Base-by-base conservation (phyloP, 2,329 filamentous ascomycete genomes). In the Colletotrichum sp. region DNA sequence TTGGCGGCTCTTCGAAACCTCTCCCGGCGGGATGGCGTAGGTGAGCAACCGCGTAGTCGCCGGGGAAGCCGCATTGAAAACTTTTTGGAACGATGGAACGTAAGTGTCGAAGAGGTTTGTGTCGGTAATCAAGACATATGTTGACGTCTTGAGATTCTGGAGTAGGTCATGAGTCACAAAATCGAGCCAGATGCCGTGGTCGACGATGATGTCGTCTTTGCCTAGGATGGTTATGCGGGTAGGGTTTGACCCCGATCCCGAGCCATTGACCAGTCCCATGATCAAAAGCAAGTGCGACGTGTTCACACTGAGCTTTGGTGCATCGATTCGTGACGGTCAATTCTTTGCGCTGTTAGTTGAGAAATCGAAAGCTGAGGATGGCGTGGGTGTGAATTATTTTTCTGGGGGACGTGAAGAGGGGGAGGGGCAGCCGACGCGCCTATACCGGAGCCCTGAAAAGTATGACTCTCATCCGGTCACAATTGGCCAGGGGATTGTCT, bases 121-220 rank as follows among this genome's bases (percentile, higher is more conserved):
- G 86, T 99, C 97, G 85, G 97, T 99, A 81, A 99, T 95, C 77
- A 99, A 93, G 75, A 99, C 94, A 84, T 99, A 99, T 77, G 96
- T 99, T 21, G 96, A 98, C 24, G 96, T 97, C 67, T 91, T 86
- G 77, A 97, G 89, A 83, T 94, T 95, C 71, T 90, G 86, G 78
- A 99, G 89, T 72, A 99, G 90, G 85, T 99, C 96, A 79, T 93
- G 87, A 69, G 93, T 92, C 78, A 99, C 93, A 83, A 95, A 97
- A 82, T 90, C 90, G 78, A 93, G 91, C 95, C 96, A 98, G 72
- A 99, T 91, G 79, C 94, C 95, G 84, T 98, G 95, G 83, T 98
- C 95, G 81, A 98, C 93, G 78, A 98, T 90, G 80, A 99, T 99
- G 82, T 94, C 94, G 80, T 98, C 95, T 82, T 95, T 94, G 79